These are phyloP conservation scores for Coelastrella sp. DNA, from an alignment of 139 green algal genomes.

Conservation along the genomic window DNA sequence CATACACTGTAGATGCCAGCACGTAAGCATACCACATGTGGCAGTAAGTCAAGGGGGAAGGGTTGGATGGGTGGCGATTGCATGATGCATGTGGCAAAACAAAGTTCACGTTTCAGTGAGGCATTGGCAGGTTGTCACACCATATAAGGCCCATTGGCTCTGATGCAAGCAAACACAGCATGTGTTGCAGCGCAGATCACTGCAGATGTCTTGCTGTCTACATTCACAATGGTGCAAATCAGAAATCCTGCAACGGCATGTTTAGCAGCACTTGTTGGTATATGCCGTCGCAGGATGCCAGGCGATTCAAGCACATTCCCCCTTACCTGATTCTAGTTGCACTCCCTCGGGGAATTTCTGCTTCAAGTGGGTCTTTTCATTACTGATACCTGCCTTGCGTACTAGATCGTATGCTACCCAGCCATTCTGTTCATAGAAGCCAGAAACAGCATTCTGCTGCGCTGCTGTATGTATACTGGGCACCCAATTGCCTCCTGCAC, in stretches of 20 bases:
- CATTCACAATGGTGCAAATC: no score
- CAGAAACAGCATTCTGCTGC: conserved; percentile 73
- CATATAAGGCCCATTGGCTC: no score
- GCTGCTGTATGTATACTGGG: conserved; percentile 70
- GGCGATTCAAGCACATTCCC: not conserved
- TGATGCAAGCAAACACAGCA: no score
- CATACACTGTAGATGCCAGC: conserved; percentile 56
- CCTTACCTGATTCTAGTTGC: conserved; percentile 61
- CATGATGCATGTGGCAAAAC: no score
- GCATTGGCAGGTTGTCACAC: no score
- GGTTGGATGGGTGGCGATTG: not conserved
- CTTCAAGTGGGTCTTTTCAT: conserved; percentile 64
- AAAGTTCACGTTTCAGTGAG: no score
- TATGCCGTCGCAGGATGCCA: not conserved
- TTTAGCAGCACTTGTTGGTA: not conserved
- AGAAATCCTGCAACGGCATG: no score
- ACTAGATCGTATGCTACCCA: conserved; percentile 83
- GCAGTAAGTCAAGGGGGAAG: not conserved
- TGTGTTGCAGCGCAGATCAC: no score
- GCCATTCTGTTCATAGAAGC: conserved; percentile 89
- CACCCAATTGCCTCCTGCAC: conserved; percentile 76
- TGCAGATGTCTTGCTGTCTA: no score
- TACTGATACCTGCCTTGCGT: conserved; percentile 68
- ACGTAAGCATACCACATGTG: not conserved
- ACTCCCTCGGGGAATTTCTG: conserved; percentile 74